Evolutionary conservation across 2,329 filamentous ascomycete species (phyloP).

Genomic region (Colletotrichum zoysiae): DNA sequence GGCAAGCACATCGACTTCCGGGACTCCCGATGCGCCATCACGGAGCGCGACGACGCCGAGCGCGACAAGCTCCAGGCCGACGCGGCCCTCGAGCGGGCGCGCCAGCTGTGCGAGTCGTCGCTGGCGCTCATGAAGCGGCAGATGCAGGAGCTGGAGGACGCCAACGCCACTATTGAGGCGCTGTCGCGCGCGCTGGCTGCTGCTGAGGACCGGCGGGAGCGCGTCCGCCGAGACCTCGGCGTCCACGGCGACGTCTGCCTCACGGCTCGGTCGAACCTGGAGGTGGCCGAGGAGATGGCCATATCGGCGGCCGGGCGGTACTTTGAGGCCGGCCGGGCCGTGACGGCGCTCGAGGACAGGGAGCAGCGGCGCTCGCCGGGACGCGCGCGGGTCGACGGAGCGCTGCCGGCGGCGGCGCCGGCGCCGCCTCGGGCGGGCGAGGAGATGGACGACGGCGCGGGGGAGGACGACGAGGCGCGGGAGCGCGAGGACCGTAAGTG

Average conservation of each 20-base stretch:
- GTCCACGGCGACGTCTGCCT: constrained; percentile 34
- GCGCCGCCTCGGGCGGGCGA: background rate
- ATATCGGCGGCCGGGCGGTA: constrained; percentile 34
- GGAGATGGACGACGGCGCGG: background rate
- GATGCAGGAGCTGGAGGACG: constrained; percentile 40
- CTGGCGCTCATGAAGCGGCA: constrained; percentile 36
- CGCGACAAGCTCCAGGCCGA: constrained; percentile 40
- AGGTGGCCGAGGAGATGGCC: constrained; percentile 40
- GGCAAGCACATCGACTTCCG: constrained; percentile 36
- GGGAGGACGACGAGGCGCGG: background rate
- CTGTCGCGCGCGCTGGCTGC: constrained; percentile 19
- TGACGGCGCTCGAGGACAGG: constrained; percentile 24
- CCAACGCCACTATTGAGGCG: constrained; percentile 31
- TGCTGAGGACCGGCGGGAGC: constrained; percentile 30
- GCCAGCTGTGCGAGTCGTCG: constrained; percentile 35
- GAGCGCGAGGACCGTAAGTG: constrained; percentile 18
- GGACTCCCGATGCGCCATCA: constrained; percentile 39
- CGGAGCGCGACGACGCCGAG: constrained; percentile 39
- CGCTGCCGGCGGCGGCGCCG: background rate
- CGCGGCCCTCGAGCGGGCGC: constrained; percentile 33
- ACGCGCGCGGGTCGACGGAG: background rate
- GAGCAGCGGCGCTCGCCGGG: background rate
- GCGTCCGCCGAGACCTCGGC: constrained; percentile 26
- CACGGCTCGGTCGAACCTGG: constrained; percentile 24
- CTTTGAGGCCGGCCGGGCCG: constrained; percentile 29